Evolutionary conservation across 805 yeast genomes (phyloP).

Genomic region (Saccharomyces kudriavzevii): DNA sequence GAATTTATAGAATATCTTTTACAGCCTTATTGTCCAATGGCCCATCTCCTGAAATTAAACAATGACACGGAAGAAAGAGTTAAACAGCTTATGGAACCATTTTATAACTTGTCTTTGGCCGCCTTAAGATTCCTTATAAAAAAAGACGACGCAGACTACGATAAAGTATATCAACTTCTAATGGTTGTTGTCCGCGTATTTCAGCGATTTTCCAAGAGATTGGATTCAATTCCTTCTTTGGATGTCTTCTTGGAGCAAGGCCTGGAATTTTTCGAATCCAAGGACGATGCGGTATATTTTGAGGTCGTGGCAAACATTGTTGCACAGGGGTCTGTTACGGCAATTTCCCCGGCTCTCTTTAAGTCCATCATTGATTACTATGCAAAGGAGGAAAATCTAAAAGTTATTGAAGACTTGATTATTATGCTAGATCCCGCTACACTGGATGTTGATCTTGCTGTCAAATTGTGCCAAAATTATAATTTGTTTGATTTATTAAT

Average conservation of each 20-base stretch:
- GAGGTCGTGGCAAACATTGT: conserved; percentile 46
- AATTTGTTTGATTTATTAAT: conserved; percentile 53
- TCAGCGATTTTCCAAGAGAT: conserved; percentile 3
- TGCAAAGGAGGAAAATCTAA: conserved; percentile 35
- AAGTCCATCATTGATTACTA: conserved; percentile 52
- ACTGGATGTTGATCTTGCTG: conserved; percentile 71
- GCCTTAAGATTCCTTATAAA: conserved; percentile 21
- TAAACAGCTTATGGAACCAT: conserved; percentile 23
- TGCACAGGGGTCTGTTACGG: conserved; percentile 36
- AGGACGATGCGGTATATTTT: conserved; percentile 38
- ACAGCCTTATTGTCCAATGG: conserved; percentile 10
- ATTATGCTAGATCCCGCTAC: conserved; percentile 59
- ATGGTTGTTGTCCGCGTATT: conserved; percentile 8
- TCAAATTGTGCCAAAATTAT: conserved; percentile 50
- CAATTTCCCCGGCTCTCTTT: conserved; percentile 56
- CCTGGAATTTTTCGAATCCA: conserved; percentile 9
- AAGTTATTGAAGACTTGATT: conserved; percentile 54
- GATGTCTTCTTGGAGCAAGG: conserved; percentile 11
- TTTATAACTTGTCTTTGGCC: conserved; percentile 25
- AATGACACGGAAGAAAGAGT: conserved; percentile 9
- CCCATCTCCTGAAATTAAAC: conserved; percentile 14
- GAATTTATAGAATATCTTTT: conserved; percentile 16
- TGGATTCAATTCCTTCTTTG: background rate
- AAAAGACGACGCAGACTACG: conserved; percentile 5
- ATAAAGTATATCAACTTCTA: conserved; percentile 13